phyloP scores from a whole-genome alignment of 176 grass and related monocot species.

The Musa acuminata region DNA sequence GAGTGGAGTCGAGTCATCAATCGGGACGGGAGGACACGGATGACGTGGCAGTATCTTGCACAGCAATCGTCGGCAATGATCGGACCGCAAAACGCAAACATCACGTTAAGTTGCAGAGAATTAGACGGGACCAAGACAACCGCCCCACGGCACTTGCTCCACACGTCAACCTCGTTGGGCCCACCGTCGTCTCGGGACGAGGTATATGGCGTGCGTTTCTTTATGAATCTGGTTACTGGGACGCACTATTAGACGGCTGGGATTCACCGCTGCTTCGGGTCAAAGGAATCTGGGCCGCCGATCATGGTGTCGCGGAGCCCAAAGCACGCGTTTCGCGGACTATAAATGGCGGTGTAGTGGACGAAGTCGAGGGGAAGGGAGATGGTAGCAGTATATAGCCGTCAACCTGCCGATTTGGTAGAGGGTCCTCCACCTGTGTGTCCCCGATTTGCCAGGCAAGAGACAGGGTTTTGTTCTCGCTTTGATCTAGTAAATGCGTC shows the following conservation, averaged over 20 bases:
- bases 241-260: not conserved
- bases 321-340: not conserved
- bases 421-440: not conserved
- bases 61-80: not conserved
- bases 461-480: too few species aligned
- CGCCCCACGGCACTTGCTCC: not conserved
- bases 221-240: not conserved
- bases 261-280: not conserved
- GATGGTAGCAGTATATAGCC: not conserved
- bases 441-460: too few species aligned
- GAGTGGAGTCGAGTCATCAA: not conserved
- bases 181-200: too few species aligned
- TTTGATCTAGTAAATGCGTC: too few species aligned
- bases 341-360: not conserved
- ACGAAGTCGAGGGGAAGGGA: not conserved
- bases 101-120: not conserved
- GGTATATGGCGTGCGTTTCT: too few species aligned
- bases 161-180: too few species aligned
- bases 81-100: not conserved
- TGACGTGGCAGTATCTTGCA: not conserved
- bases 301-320: not conserved
- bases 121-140: not conserved
- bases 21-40: not conserved
- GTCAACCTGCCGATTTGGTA: not conserved
- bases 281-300: not conserved